A percentile compares a stretch with the other conserved stretches of the same genome.
These are phyloP conservation scores for Saccharomycopsis fodiens DNA, from an alignment of 805 yeast species.

Conservation along the genomic window DNA sequence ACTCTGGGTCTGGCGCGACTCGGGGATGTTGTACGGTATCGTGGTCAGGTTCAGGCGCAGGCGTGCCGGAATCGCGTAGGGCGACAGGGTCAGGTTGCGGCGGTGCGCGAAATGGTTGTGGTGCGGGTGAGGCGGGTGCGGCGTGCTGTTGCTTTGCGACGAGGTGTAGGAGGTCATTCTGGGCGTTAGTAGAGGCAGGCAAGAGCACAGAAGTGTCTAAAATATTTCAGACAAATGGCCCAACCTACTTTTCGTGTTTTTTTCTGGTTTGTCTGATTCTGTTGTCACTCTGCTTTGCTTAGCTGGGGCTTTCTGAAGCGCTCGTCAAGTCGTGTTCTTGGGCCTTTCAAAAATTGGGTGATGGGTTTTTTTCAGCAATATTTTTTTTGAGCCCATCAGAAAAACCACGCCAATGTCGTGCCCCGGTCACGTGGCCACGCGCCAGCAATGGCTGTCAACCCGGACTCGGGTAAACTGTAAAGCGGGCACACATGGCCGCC, in stretches of 20 bases:
- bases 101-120: slow-evolving; percentile 8
- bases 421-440: not conserved
- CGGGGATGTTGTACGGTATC: slow-evolving; percentile 17
- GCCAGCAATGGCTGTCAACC: too few species aligned
- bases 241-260: not conserved
- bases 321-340: not conserved
- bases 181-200: not conserved
- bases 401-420: not conserved
- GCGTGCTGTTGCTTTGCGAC: not conserved
- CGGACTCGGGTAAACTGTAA: too few species aligned
- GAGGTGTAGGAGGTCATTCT: slow-evolving; percentile 17
- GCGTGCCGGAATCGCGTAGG: slow-evolving; percentile 19
- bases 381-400: not conserved
- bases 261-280: not conserved
- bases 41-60: slow-evolving; percentile 14
- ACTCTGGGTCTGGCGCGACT: not conserved
- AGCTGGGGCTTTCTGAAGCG: not conserved
- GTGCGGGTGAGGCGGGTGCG: too few species aligned
- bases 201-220: not conserved
- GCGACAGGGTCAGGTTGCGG: slow-evolving; percentile 17
- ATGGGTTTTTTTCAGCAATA: not conserved
- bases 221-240: not conserved
- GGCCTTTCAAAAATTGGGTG: not conserved
- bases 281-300: not conserved
- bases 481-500: too few species aligned